Evolutionary conservation across 2,329 filamentous ascomycete species (phyloP).

Genomic region (Elsinoe batatas): DNA sequence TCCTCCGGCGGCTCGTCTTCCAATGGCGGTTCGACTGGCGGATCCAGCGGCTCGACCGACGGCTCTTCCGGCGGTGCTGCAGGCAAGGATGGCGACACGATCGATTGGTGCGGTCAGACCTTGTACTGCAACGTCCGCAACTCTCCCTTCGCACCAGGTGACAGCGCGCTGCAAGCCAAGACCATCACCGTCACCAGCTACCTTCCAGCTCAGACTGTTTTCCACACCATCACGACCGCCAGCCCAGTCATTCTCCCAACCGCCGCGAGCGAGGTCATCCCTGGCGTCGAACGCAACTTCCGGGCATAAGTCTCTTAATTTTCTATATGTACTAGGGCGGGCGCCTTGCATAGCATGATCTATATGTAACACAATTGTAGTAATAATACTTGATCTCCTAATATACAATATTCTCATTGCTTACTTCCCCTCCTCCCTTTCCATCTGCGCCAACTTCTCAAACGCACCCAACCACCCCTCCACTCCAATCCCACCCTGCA

Average conservation of each 20-base stretch:
- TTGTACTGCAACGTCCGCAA: conserved; percentile 7
- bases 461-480: not conserved
- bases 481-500: not conserved
- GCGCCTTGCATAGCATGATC: not conserved
- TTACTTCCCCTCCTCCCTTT: not conserved
- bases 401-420: not conserved
- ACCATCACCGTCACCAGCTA: conserved; percentile 11
- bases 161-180: conserved; percentile 2
- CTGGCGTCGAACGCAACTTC: not conserved
- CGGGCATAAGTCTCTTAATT: not conserved
- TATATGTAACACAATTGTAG: not conserved
- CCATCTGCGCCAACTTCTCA: not conserved
- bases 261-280: not conserved
- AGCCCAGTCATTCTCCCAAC: not conserved
- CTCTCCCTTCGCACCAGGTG: conserved; percentile 6
- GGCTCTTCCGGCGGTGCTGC: not conserved
- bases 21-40: not conserved
- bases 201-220: conserved; percentile 7
- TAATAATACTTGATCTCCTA: not conserved
- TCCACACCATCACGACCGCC: not conserved
- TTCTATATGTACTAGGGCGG: not conserved
- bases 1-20: not conserved
- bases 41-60: not conserved
- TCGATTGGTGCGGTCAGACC: conserved; percentile 1
- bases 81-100: not conserved